A percentile compares a stretch with the other conserved stretches of the same genome.
phyloP scores from a whole-genome alignment of 2,329 filamentous ascomycete genomes.

The Sporothrix mexicana region DNA sequence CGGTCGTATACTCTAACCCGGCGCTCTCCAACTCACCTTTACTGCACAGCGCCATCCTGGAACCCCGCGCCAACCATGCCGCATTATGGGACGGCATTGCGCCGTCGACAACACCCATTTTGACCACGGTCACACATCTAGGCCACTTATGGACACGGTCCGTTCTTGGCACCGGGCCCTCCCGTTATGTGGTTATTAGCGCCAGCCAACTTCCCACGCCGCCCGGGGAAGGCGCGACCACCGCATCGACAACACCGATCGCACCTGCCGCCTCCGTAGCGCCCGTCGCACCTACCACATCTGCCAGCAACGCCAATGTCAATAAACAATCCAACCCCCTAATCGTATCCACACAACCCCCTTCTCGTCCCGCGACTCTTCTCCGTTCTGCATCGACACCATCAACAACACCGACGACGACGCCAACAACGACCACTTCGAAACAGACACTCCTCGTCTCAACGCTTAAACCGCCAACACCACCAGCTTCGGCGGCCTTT shows the following conservation, averaged over 20 bases:
- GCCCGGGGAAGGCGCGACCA: not conserved
- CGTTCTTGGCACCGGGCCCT: slow-evolving; percentile 27
- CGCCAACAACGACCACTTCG: not conserved
- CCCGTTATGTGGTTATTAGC: slow-evolving; percentile 35
- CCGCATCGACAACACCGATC: not conserved
- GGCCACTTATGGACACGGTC: slow-evolving; percentile 37
- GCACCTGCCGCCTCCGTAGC: not conserved
- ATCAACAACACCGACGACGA: slow-evolving; percentile 3
- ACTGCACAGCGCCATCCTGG: slow-evolving; percentile 36
- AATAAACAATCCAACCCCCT: not conserved
- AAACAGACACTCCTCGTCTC: not conserved
- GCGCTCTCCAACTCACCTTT: slow-evolving; percentile 39
- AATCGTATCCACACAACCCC: not conserved
- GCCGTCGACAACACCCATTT: not conserved
- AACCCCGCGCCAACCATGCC: slow-evolving; percentile 33
- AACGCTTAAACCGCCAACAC: not conserved
- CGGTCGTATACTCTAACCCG: slow-evolving; percentile 42
- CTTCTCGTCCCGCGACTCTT: not conserved
- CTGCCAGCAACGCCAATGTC: not conserved
- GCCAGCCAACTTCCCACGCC: slow-evolving; percentile 29
- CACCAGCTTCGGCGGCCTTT: slow-evolving; percentile 22
- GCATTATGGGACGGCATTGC: slow-evolving; percentile 41
- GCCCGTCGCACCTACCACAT: not conserved
- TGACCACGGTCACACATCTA: slow-evolving; percentile 23
- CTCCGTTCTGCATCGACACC: not conserved